Evolutionary conservation across 2,329 filamentous ascomycete species (phyloP), one percentile per base, ranked within the genome.

Genomic region (Aspergillus viridinutans): DNA sequence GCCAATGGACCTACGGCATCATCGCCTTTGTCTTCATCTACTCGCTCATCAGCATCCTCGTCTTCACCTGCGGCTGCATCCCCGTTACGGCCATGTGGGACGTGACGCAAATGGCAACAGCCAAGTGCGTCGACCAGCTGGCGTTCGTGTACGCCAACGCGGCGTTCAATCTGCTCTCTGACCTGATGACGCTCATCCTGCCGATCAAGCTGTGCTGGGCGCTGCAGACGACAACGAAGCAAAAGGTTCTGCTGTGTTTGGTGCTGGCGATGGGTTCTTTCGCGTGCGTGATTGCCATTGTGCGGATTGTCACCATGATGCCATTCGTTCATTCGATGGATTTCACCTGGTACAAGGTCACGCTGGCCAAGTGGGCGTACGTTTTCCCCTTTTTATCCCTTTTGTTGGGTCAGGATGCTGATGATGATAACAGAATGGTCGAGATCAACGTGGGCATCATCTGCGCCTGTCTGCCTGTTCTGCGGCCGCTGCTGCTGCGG

Each of bases 361-460:
- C 58, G 10, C 17, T 61, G 9, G 59, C 59, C 5, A 61, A 61
- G 26, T 61, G 58, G 59, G 52, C 52, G 59, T 61, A 60, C 20
- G 59, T 53, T 4, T 5, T 4, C 12, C 12, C 23, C 14, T 50
- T 23, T 55, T 5, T 1, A 12, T 4, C 4, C 12, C 5, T 14
- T 14, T 5, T 14, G 5, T 17, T 14, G 4, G 12, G 32, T 4
- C 4, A 4, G 4, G 14, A 35, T 35, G 25, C 29, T 51, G 4
- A 40, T 20, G 14, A 10, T 8, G 2, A 25, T 25, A 28, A 29
- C 8, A 60, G 59, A 1, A 60, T 61, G 59, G 55, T 61, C 17
- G 59, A 61, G 35, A 58, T 61, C 35, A 61, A 61, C 25, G 58
- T 61, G n/a, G 57, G 59, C 7, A 61, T 61, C 35, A 60, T 61